Evolutionary conservation across 202 grass and related monocot species (phyloP).

Genomic region (Schoenoplectus triqueter): DNA sequence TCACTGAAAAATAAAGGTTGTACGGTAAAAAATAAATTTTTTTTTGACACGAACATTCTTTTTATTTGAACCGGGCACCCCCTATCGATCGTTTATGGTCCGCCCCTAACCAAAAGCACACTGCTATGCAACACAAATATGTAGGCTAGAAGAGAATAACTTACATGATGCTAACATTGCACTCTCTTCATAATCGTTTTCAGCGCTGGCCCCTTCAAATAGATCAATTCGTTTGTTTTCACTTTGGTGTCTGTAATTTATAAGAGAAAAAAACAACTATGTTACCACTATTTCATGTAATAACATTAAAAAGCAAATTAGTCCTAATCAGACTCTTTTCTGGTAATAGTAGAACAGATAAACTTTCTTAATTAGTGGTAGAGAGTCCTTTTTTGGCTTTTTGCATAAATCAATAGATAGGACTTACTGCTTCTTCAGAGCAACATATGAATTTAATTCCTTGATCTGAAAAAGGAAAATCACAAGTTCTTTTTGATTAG

Average conservation of each 20-base stretch:
- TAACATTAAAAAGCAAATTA: not conserved
- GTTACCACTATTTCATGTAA: not conserved
- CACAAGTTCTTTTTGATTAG: constrained; percentile 32
- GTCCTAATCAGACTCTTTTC: not conserved
- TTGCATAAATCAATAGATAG: not conserved
- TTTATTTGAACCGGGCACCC: no score
- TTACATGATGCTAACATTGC: constrained; percentile 80
- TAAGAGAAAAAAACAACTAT: constrained; percentile 10
- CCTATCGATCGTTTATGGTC: no score
- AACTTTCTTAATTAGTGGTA: constrained; percentile 32
- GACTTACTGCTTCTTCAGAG: constrained; percentile 98
- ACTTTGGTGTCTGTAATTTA: constrained; percentile 64
- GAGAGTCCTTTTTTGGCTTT: not conserved
- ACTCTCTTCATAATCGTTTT: constrained; percentile 95
- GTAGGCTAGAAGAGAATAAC: constrained; percentile 21
- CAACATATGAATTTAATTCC: constrained; percentile 94
- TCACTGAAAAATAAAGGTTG: no score
- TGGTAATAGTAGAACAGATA: not conserved
- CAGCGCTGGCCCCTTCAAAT: constrained; percentile 75
- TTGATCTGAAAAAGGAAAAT: constrained; percentile 84
- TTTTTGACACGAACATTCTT: no score
- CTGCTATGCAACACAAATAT: constrained; percentile 20
- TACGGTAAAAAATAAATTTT: no score
- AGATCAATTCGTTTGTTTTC: constrained; percentile 86
- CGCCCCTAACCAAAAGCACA: not conserved